Evolutionary conservation across 805 yeast species (phyloP).

Genomic region (Wickerhamiella azymoides): DNA sequence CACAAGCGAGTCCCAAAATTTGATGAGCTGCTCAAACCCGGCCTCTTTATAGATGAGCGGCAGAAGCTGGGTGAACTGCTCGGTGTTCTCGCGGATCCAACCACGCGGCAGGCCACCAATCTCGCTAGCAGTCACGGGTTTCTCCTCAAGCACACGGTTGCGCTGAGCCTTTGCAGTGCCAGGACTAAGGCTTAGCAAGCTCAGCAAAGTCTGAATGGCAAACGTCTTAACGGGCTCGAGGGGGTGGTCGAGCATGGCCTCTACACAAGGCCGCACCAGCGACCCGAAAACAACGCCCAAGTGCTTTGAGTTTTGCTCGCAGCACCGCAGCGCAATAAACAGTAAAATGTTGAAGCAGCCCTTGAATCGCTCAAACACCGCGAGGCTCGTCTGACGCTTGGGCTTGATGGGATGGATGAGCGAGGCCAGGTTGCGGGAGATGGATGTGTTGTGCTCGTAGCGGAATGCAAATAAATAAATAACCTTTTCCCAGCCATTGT

Average conservation of each 20-base stretch:
- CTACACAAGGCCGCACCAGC: background rate
- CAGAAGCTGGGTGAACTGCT: background rate
- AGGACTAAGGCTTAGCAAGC: background rate
- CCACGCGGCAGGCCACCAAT: slow-evolving; percentile 1
- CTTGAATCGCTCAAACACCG: background rate
- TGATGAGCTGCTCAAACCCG: background rate
- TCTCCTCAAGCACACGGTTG: background rate
- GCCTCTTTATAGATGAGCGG: background rate
- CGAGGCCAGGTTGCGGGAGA: slow-evolving; percentile 4
- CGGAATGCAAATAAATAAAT: slow-evolving; percentile 9
- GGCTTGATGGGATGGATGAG: slow-evolving; percentile 10
- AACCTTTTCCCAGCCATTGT: slow-evolving; percentile 12
- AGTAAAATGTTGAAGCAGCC: background rate
- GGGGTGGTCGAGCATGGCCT: background rate
- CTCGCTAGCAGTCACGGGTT: background rate
- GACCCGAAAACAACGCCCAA: background rate
- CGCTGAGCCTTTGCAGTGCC: background rate
- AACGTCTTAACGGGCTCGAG: background rate
- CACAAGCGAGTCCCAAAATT: slow-evolving; percentile 3
- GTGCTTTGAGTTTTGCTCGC: slow-evolving; percentile 2
- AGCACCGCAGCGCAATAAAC: slow-evolving; percentile 3
- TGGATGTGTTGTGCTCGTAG: slow-evolving; percentile 7
- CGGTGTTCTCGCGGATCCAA: slow-evolving; percentile 1
- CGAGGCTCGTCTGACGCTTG: background rate
- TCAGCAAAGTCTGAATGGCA: background rate